Evolutionary conservation across 1,284 basidiomycete species (phyloP).

Genomic region (Ganoderma boninense): DNA sequence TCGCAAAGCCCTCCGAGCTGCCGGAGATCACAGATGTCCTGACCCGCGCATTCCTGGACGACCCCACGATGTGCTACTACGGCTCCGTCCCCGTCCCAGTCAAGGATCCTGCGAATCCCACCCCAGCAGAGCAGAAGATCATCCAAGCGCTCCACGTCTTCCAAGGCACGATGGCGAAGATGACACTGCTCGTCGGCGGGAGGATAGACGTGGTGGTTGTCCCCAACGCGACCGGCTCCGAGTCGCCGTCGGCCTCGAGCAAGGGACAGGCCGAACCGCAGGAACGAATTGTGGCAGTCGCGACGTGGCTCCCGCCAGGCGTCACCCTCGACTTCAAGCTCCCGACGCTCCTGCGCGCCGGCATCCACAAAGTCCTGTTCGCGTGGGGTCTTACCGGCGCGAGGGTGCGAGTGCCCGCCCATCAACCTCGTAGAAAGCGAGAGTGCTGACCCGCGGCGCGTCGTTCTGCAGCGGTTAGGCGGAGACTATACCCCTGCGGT

Average conservation of each 20-base stretch:
- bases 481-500: neutral
- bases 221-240: neutral
- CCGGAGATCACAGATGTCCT: neutral
- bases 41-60: neutral
- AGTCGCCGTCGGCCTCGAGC: no score
- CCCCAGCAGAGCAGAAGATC: neutral
- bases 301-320: neutral
- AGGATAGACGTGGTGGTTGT: neutral
- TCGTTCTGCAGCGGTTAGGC: neutral
- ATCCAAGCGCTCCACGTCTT: neutral
- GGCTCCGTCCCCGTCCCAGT: neutral
- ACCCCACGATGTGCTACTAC: conserved; percentile 3
- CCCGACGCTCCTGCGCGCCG: neutral
- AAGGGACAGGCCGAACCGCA: neutral
- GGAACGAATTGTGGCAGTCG: neutral
- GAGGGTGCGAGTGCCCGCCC: neutral
- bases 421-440: no score
- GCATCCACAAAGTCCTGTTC: no score
- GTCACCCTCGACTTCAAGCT: neutral
- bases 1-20: neutral
- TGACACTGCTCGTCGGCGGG: neutral
- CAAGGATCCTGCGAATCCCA: neutral
- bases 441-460: no score
- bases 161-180: neutral
- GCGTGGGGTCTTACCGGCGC: neutral